phyloP scores from a whole-genome alignment of 2,329 filamentous ascomycete genomes.

The Paraphoma sp. region DNA sequence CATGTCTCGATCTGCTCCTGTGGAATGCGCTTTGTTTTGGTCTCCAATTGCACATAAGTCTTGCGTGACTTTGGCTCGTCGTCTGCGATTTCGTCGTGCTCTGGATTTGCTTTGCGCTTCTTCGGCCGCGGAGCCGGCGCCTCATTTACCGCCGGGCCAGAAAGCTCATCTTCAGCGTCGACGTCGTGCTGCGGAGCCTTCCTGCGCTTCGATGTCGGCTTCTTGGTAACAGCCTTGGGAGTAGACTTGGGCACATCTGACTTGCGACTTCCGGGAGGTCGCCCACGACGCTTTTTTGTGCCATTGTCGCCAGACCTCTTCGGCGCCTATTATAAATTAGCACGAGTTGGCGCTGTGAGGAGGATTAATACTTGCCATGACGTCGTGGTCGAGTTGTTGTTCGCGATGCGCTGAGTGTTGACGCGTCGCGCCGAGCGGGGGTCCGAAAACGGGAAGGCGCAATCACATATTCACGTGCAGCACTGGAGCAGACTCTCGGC shows the following conservation, averaged over 20 bases:
- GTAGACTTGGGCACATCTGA: constrained; percentile 18
- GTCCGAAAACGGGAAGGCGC: background rate
- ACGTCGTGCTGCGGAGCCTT: constrained; percentile 14
- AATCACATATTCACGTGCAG: constrained; percentile 3
- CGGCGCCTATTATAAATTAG: constrained; percentile 33
- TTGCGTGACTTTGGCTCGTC: constrained; percentile 21
- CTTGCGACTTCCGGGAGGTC: constrained; percentile 32
- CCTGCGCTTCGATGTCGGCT: constrained; percentile 13
- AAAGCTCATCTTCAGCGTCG: constrained; percentile 23
- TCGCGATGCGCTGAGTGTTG: constrained; percentile 23
- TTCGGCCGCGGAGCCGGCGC: constrained; percentile 12
- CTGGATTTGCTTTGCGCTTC: constrained; percentile 27
- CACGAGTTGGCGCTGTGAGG: background rate
- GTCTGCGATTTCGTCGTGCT: constrained; percentile 27
- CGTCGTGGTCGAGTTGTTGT: constrained; percentile 24
- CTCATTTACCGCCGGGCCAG: background rate
- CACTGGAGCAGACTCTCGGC: too few species aligned
- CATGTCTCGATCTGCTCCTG: constrained; percentile 52
- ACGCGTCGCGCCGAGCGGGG: constrained; percentile 1
- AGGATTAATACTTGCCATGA: constrained; percentile 34
- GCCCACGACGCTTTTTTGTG: constrained; percentile 28
- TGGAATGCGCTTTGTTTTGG: constrained; percentile 44
- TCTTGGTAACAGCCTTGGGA: constrained; percentile 18
- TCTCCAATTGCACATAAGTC: constrained; percentile 43
- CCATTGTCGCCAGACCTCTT: constrained; percentile 19